Percentiles rank a stretch among this genome's conserved stretches.
Evolutionary conservation across 257 asterid genomes (phyloP).

Genomic region (Forsythia suspensa): DNA sequence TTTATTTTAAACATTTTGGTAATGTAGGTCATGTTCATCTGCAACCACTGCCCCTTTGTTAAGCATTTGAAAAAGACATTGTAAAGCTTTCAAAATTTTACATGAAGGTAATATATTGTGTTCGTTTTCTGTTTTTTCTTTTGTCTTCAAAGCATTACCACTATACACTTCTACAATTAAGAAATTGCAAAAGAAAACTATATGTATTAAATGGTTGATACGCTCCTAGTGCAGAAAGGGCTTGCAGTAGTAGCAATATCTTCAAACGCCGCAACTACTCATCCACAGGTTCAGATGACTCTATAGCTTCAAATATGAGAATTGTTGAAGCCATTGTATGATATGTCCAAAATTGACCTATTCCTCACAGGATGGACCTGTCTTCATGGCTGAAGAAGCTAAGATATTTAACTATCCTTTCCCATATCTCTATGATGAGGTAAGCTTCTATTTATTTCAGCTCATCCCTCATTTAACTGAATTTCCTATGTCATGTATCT

Average conservation of each 20-base stretch:
- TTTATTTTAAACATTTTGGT: constrained; percentile 9
- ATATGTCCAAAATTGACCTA: constrained; percentile 31
- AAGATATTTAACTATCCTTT: constrained; percentile 66
- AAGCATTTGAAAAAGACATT: constrained; percentile 71
- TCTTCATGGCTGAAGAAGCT: constrained; percentile 86
- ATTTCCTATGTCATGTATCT: constrained; percentile 8
- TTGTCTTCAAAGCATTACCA: constrained; percentile 13
- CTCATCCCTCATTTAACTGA: constrained; percentile 15
- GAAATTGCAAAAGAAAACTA: not conserved
- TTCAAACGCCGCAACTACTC: constrained; percentile 74
- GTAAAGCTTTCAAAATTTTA: constrained; percentile 81
- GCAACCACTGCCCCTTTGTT: constrained; percentile 93
- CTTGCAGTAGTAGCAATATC: constrained; percentile 89
- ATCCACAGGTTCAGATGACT: constrained; percentile 77
- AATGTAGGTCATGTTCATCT: constrained; percentile 75
- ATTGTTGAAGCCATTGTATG: constrained; percentile 33
- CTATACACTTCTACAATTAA: constrained; percentile 12
- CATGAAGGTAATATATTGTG: constrained; percentile 54
- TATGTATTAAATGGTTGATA: not conserved
- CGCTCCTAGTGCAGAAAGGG: constrained; percentile 68
- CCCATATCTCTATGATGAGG: constrained; percentile 93
- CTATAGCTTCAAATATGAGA: constrained; percentile 32
- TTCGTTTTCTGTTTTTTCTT: constrained; percentile 11
- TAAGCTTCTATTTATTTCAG: constrained; percentile 18
- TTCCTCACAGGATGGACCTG: constrained; percentile 85